Evolutionary conservation across 805 yeast species (phyloP).

Genomic region (Yueomyces sp.): DNA sequence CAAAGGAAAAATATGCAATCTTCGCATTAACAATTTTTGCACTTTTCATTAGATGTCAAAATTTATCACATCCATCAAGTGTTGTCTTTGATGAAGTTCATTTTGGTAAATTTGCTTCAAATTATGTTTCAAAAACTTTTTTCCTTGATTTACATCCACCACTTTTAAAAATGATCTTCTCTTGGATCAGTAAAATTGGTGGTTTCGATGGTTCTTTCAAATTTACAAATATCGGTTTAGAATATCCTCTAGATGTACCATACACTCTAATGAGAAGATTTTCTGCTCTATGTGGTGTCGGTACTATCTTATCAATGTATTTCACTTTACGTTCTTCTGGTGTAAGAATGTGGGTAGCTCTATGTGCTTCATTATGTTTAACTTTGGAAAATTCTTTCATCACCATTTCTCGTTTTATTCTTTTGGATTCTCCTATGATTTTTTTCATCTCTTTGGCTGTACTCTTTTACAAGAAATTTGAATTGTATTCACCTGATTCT

Average conservation of each 20-base stretch:
- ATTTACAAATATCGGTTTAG: conserved; percentile 54
- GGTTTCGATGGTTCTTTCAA: conserved; percentile 63
- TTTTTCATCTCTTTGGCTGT: conserved; percentile 65
- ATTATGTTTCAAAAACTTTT: conserved; percentile 52
- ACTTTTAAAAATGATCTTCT: conserved; percentile 60
- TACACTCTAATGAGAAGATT: conserved; percentile 57
- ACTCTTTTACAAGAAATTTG: conserved; percentile 53
- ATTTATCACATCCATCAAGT: conserved; percentile 55
- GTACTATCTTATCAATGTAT: conserved; percentile 51
- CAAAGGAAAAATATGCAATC: conserved; percentile 30
- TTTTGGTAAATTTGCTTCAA: conserved; percentile 91
- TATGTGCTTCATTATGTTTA: conserved; percentile 41
- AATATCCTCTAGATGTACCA: conserved; percentile 44
- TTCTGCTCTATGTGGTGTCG: conserved; percentile 56
- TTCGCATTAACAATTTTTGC: conserved; percentile 38
- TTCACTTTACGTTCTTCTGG: conserved; percentile 62
- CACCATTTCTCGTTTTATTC: conserved; percentile 62
- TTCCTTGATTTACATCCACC: conserved; percentile 78
- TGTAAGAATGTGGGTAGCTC: conserved; percentile 49
- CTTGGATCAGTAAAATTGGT: conserved; percentile 51
- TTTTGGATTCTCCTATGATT: conserved; percentile 63
- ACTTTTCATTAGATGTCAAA: conserved; percentile 42
- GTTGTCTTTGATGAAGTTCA: conserved; percentile 91
- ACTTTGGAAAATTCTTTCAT: conserved; percentile 53
- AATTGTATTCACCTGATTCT: conserved; percentile 49